Evolutionary conservation across 164 flowering plant species (phyloP).

Genomic region (Annona squamosa): DNA sequence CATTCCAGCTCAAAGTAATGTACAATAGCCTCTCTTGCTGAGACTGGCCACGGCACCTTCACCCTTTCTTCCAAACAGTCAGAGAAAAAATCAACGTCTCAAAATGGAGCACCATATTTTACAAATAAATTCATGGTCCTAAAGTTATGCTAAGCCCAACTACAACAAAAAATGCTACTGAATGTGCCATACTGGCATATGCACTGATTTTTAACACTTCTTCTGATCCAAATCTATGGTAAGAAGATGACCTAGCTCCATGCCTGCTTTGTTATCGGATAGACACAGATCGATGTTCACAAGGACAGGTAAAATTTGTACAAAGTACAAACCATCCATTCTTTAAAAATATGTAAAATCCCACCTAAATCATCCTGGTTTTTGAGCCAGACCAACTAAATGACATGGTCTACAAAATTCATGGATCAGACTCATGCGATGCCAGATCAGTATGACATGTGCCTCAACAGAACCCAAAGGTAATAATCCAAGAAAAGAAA

Average conservation of each 20-base stretch:
- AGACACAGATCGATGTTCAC: neutral
- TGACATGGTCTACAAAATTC: neutral
- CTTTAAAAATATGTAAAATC: neutral
- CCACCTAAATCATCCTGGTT: neutral
- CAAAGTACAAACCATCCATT: neutral
- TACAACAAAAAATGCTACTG: neutral
- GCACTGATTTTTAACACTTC: neutral
- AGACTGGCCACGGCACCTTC: constrained; percentile 93
- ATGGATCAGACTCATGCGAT: neutral
- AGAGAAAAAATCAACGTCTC: constrained; percentile 24
- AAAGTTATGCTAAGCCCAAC: neutral
- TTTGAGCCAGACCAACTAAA: neutral
- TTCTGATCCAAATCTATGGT: too few species aligned
- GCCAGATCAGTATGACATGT: neutral
- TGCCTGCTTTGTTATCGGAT: neutral
- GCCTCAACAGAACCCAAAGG: neutral
- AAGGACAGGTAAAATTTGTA: neutral
- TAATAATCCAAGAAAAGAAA: neutral
- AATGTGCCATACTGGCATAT: neutral
- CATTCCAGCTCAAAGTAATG: constrained; percentile 70
- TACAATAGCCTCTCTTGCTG: constrained; percentile 68
- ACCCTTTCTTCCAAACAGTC: constrained; percentile 79
- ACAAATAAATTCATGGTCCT: neutral
- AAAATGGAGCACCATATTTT: neutral
- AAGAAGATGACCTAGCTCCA: neutral